Evolutionary conservation across 768 basidiomycete genomes (phyloP), one percentile per base, ranked within the genome.

Genomic region (Mycena galericulata): DNA sequence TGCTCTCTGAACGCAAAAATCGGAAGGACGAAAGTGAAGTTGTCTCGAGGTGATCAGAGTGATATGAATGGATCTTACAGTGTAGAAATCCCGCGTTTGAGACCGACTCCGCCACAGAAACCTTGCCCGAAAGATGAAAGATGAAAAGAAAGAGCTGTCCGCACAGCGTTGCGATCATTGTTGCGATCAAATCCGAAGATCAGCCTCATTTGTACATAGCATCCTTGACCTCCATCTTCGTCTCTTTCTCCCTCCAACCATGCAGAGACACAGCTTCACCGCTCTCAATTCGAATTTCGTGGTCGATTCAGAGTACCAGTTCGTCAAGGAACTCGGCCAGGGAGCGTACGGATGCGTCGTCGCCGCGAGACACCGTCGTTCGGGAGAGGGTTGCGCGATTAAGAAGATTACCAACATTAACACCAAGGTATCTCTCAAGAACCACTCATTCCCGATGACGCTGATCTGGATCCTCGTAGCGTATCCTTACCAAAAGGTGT

Each of bases 331-430:
- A 76, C 93, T 99, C 59, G 96, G 96, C 32, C 95, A 97, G 79
- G 96, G 97, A 72, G 96, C 96, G 24, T 97, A 98, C 78, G 95
- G 96, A 45, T 96, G 93, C 76, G 95, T 96, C 71, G 92, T 96
- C 63, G 88, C 92, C 29, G 96, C 97, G 0, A 89, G 89, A 72
- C 94, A 96, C 80, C 90, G 89, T 70, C 80, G 90, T 73, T 90
- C 93, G 2, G 93, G 94, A 26, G 94, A 96, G 76, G 93, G 93
- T 12, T 95, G 95, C 72, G 95, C 95, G 73, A 96, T 97, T 83
- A 97, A 97, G 87, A 97, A 97, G 85, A 96, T 96, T 77, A 94
- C 94, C 65, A 95, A 95, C 76, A 96, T 96, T 79, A 94, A 95
- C 77, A 94, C 92, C 58, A 95, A 95, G 88, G 93, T 88, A 64